Base-by-base conservation (phyloP, 495 filamentous ascomycete genomes). In the Talaromyces proteolyticus region DNA sequence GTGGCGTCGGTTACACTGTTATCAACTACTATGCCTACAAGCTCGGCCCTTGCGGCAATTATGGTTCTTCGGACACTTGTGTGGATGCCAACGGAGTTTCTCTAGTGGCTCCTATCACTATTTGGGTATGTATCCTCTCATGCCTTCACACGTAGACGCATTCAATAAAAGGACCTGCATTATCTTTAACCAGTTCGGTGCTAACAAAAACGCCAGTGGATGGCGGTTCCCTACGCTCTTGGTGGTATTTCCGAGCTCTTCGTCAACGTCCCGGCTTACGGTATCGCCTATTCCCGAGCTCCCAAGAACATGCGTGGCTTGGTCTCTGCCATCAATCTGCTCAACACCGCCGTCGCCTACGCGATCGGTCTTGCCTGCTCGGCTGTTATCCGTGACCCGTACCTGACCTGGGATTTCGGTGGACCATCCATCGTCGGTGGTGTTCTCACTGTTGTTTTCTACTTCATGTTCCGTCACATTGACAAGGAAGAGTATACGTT, bases 201-300 rank as follows among this genome's bases (percentile, higher is more conserved):
- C n/a, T n/a, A n/a, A n/a, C n/a, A n/a, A n/a, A n/a, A n/a, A n/a
- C n/a, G n/a, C n/a, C n/a, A n/a, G n/a, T n/a, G n/a, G n/a, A n/a
- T 70, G 74, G 55, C 73, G 80, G 73, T 69, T 66, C 64, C 50
- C 67, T 10, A 34, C 8, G 56, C 74, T 65, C 57, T 82, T 57
- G 68, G 75, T 12, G 86, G 80, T 44, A 66, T 88, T 19, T 80
- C 80, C 7, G 86, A 88, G 55, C 73, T 82, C 51, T 86, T 88
- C 53, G 72, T 78, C 52, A 83, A 81, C 38, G 82, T 87, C 2
- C 86, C 85, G 0, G 84, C 80, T 0, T 81, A 85, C 55, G 86
- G 84, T 57, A 77, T 87, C 53, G 85, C 84, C 3, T 89, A 84
- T 67, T 81, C 84, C 5, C 80, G 85, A 24, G 79, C 86, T 0